Conservation (phyloP, 1,284 basidiomycete species). For the Mycosarcoma mackinlayi region DNA sequence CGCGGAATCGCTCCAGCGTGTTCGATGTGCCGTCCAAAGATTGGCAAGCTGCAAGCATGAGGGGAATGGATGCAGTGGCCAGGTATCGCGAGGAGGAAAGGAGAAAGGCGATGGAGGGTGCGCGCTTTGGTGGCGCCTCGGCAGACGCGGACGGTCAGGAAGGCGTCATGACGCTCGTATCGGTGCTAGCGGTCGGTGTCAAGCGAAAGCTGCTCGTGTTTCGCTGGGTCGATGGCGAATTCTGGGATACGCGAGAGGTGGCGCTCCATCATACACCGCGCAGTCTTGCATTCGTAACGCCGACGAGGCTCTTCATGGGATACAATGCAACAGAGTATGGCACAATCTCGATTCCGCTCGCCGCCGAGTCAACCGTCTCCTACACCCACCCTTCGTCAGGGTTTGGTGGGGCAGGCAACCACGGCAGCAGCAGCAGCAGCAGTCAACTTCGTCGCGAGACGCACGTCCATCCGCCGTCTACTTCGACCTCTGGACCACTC, state of each 20-base stretch:
- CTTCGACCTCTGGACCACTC: constrained; percentile 42
- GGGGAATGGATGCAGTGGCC: constrained; percentile 54
- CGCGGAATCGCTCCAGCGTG: constrained; percentile 39
- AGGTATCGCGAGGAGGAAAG: constrained; percentile 46
- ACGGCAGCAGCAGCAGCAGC: constrained; percentile 20
- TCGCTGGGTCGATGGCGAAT: constrained; percentile 82
- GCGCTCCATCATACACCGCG: constrained; percentile 85
- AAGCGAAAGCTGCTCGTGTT: constrained; percentile 85
- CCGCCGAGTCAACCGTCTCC: constrained; percentile 45
- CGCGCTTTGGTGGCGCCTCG: constrained; percentile 38
- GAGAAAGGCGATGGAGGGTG: constrained; percentile 47
- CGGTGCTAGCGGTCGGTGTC: constrained; percentile 85
- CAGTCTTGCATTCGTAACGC: constrained; percentile 76
- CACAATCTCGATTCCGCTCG: constrained; percentile 74
- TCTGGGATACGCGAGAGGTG: constrained; percentile 81
- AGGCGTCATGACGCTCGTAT: constrained; percentile 70
- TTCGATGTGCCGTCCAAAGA: constrained; percentile 32
- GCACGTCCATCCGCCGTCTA: constrained; percentile 40
- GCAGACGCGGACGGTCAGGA: constrained; percentile 35
- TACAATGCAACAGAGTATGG: constrained; percentile 80
- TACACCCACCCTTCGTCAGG: constrained; percentile 41
- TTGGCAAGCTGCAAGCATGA: constrained; percentile 51
- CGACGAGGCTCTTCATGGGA: constrained; percentile 77
- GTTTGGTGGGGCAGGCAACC: constrained; percentile 12
- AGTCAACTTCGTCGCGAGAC: constrained; percentile 28